These are phyloP conservation scores for Pistacia atlantica DNA, from an alignment of 345 rosid genomes.

Conservation along the genomic window DNA sequence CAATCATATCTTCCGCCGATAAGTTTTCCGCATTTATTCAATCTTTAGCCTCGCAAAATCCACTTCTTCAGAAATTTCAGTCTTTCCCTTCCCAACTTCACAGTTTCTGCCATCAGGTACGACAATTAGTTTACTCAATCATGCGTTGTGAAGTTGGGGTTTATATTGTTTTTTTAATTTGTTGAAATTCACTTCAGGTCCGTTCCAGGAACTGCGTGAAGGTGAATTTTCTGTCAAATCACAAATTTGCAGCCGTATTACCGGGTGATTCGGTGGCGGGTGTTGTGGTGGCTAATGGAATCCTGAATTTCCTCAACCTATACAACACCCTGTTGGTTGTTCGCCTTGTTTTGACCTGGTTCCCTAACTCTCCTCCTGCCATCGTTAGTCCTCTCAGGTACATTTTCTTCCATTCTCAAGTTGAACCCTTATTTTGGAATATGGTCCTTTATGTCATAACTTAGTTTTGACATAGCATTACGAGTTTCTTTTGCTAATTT, in stretches of 20 bases:
- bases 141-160: not conserved
- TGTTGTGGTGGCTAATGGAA: constrained; percentile 82
- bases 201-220: constrained; percentile 41
- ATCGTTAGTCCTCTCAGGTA: constrained; percentile 94
- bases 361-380: constrained; percentile 93
- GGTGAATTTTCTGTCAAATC: constrained; percentile 41
- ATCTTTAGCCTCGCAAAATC: constrained; percentile 50
- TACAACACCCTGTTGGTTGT: constrained; percentile 77
- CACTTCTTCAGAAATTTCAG: constrained; percentile 43
- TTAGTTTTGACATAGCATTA: too few species aligned
- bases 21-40: constrained; percentile 39
- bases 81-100: constrained; percentile 49
- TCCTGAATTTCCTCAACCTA: constrained; percentile 73
- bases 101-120: constrained; percentile 17
- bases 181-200: constrained; percentile 34
- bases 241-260: constrained; percentile 80
- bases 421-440: too few species aligned
- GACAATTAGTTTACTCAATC: too few species aligned
- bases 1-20: constrained; percentile 48
- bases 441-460: too few species aligned
- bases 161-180: not conserved
- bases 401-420: not conserved
- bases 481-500: too few species aligned
- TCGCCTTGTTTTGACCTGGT: constrained; percentile 96
- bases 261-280: constrained; percentile 94